Evolutionary conservation across 805 yeast species (phyloP), one percentile per base, ranked within the genome.

Genomic region (Suhomyces xylopsoci): DNA sequence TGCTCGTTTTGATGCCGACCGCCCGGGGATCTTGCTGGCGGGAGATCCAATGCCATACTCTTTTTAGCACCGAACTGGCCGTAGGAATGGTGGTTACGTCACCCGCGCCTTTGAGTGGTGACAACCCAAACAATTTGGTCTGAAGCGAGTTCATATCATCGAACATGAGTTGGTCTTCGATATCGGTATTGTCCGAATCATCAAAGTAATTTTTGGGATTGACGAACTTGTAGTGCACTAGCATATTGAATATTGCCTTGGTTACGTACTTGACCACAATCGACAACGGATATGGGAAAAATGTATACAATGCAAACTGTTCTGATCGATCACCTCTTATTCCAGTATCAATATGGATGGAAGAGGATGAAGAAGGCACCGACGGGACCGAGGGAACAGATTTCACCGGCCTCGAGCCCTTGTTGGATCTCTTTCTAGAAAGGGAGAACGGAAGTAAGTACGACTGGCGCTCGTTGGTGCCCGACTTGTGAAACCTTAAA

Each of bases 401-500:
- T 28, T 25, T 36, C 42, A 19, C 41, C 7, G 26, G 52, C 8
- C 64, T 59, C 45, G 55, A 53, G 44, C 55, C 60, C 32, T 67
- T 58, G 45, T 55, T 58, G 49, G 49, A 32, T 22, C 38, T 47
- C 20, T 47, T 47, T 20, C 49, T 32, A 5, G 49, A 34, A 12
- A 62, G 48, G 2, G 66, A 50, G 50, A 64, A 56, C 38, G 81
- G 81, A n/a, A 76, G 58, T 43, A 76, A 49, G 47, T 74, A 70
- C n/a, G 77, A 64, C 53, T 75, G 78, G 52, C 78, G 60, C 15
- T 76, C 80, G 57, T 74, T 73, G 1, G 78, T 65, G 17, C 78
- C 77, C 42, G 67, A 60, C 60, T 76, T 75, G 55, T 62, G 66
- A 55, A 68, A 74, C 43, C 81, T 56, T 36, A 76, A 61, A 49